Base-by-base conservation (phyloP, 306 rosid genomes). In the Boehmeria nivea region DNA sequence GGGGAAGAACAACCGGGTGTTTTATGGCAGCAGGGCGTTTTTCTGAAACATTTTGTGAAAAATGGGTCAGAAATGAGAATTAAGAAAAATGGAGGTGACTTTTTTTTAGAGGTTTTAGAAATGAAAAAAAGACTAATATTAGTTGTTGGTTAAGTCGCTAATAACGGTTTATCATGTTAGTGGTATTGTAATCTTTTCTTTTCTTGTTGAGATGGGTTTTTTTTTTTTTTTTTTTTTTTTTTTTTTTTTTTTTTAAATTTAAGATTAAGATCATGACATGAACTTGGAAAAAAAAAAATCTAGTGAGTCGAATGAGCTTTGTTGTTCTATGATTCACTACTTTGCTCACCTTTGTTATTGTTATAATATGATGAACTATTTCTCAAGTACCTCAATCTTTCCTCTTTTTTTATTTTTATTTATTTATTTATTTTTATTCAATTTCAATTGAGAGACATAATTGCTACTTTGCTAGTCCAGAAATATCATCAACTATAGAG, bases 11-110 rank as follows among this genome's bases (percentile, higher is more conserved):
- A 42, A 49, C 8, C 91, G 98, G 4, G 96, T 91, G 66, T 91
- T 86, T 51, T 90, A 90, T 33, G 98, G 98, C 14, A 90, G 98
- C 58, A 69, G 98, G 57, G 98, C 98, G 63, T 90, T 90, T 83
- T 90, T 90, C 79, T 90, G 78, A 87, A 57, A 66, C 54, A 6
- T 36, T 9, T 40, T 40, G 15, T 40, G 17, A 14, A 10, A 40
- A 33, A 5, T 33, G 5, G 11, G 5, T 33, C 11, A 33, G 11
- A 33, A 33, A 4, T 33, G 5, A 4, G 5, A 33, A 33, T 5
- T 5, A 11, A 33, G 11, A 33, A 33, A 33, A 5, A 33, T 5
- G 11, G 11, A 64, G 61, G 79, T 80, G 78, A 80, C 82, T 75
- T 57, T 68, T 62, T 33, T 40, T 40, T 11, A n/a, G 17, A 76